Percentiles rank a stretch among this genome's conserved stretches.
Evolutionary conservation across 306 rosid species (phyloP).

Genomic region (Quercus agrifolia): DNA sequence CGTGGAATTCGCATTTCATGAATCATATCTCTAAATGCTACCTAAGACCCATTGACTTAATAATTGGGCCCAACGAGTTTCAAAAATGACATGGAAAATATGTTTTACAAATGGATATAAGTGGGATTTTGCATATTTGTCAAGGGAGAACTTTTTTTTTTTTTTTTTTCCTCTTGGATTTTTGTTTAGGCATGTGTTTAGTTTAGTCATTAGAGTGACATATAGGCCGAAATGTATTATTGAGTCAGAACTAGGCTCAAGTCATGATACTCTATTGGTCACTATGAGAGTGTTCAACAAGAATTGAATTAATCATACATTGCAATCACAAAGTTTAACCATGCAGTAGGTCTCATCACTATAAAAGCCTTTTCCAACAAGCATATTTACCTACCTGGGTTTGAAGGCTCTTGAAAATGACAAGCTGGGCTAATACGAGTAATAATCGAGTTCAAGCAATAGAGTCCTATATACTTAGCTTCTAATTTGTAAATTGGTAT

Average conservation of each 20-base stretch:
- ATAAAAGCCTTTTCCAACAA: too few relatives aligned
- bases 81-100: constrained; percentile 7
- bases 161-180: neutral
- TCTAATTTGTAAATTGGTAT: too few relatives aligned
- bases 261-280: too few relatives aligned
- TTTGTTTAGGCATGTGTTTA: neutral
- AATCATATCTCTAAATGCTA: constrained; percentile 11
- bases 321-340: too few relatives aligned
- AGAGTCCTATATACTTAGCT: too few relatives aligned
- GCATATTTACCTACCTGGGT: too few relatives aligned
- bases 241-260: neutral
- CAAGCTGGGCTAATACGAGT: too few relatives aligned
- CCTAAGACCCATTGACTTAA: constrained; percentile 10
- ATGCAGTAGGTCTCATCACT: too few relatives aligned
- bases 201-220: neutral
- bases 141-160: neutral
- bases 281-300: too few relatives aligned
- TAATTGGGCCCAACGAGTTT: constrained; percentile 33
- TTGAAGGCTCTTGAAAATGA: too few relatives aligned
- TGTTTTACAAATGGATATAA: constrained; percentile 9
- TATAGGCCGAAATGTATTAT: neutral
- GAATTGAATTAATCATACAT: too few relatives aligned
- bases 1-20: constrained; percentile 10
- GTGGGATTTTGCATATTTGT: constrained; percentile 26
- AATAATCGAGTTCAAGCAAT: too few relatives aligned